phyloP scores from a whole-genome alignment of 192 early-diverging fungal genomes.

The Coemansia furcata region DNA sequence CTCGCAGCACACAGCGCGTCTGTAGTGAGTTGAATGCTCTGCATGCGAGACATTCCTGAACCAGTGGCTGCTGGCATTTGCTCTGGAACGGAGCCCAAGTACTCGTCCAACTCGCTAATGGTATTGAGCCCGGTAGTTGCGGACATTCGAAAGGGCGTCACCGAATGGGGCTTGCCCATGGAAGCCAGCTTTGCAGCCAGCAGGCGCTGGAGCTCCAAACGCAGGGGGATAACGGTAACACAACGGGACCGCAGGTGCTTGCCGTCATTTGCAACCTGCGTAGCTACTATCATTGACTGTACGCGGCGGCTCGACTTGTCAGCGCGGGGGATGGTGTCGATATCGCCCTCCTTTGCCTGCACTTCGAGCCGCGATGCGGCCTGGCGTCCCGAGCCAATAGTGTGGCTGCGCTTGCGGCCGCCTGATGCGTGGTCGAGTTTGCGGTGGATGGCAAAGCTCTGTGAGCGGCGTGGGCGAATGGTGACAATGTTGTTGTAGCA shows the following conservation, averaged over 20 bases:
- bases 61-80: background rate
- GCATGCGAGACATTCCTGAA: background rate
- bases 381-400: conserved; percentile 38
- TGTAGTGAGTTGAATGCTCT: background rate
- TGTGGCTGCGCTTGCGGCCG: conserved; percentile 43
- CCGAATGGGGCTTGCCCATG: background rate
- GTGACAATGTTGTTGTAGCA: conserved; percentile 21
- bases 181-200: conserved; percentile 7
- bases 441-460: conserved; percentile 39
- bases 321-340: conserved; percentile 12
- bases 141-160: background rate
- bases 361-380: conserved; percentile 2
- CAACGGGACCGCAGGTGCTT: conserved; percentile 14
- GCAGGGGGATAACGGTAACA: conserved; percentile 35
- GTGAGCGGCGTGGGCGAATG: conserved; percentile 39
- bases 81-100: background rate
- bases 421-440: conserved; percentile 25
- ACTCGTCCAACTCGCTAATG: background rate
- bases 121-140: background rate
- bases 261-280: background rate
- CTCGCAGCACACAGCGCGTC: background rate
- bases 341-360: background rate
- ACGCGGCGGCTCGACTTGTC: conserved; percentile 30
- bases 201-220: conserved; percentile 39
- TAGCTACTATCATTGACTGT: conserved; percentile 31